These are phyloP conservation scores for Sungouiozyma intestinalis DNA, from an alignment of 805 yeast species.

Conservation along the genomic window DNA sequence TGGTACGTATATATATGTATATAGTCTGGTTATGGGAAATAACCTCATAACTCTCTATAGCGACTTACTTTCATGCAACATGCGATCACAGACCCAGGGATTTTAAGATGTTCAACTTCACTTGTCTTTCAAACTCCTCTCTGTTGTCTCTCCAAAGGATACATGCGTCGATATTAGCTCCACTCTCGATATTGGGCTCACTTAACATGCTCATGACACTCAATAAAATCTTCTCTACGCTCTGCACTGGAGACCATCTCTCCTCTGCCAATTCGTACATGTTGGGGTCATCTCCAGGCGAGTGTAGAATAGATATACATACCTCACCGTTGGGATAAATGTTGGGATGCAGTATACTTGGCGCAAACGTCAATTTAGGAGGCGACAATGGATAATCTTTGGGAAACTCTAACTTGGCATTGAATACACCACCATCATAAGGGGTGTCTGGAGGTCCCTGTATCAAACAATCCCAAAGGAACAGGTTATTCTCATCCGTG, in stretches of 20 bases:
- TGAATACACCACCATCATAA: slow-evolving; percentile 80
- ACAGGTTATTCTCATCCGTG: slow-evolving; percentile 56
- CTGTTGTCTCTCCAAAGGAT: slow-evolving; percentile 88
- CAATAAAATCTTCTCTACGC: slow-evolving; percentile 89
- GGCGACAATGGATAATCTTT: slow-evolving; percentile 76
- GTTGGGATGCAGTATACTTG: slow-evolving; percentile 87
- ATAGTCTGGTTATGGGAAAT: too few species aligned
- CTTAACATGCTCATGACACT: slow-evolving; percentile 95
- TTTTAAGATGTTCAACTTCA: slow-evolving; percentile 55
- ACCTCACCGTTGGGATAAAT: slow-evolving; percentile 91
- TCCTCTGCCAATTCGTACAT: slow-evolving; percentile 93
- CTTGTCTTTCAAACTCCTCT: slow-evolving; percentile 52
- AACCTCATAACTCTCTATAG: slow-evolving; percentile 17
- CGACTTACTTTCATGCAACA: slow-evolving; percentile 29
- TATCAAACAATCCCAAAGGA: slow-evolving; percentile 73
- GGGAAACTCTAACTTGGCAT: slow-evolving; percentile 65
- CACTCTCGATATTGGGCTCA: slow-evolving; percentile 92
- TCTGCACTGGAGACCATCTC: slow-evolving; percentile 96
- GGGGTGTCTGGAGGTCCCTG: slow-evolving; percentile 81
- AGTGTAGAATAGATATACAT: slow-evolving; percentile 87
- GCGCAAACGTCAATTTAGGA: slow-evolving; percentile 63
- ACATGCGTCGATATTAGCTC: slow-evolving; percentile 74
- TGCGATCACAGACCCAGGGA: slow-evolving; percentile 50
- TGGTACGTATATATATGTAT: slow-evolving; percentile 60
- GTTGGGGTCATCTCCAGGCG: slow-evolving; percentile 96